phyloP scores from a whole-genome alignment of 2,329 filamentous ascomycete species.

The Claviceps sp. region DNA sequence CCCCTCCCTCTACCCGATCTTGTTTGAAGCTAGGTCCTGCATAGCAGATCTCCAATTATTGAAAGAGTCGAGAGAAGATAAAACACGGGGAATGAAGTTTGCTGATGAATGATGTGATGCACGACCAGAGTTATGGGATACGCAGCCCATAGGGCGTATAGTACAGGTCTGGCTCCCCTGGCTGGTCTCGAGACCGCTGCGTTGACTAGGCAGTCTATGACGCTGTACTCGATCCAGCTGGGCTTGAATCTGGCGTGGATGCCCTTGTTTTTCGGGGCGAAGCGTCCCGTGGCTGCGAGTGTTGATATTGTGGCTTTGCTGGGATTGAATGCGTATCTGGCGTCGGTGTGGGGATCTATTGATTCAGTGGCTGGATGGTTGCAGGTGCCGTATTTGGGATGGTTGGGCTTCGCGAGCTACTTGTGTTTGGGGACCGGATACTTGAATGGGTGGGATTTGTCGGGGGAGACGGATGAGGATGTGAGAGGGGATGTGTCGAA shows the following conservation, averaged over 20 bases:
- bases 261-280: conserved; percentile 78
- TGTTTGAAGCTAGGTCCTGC: no score
- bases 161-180: conserved; percentile 44
- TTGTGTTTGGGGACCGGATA: conserved; percentile 57
- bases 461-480: conserved; percentile 16
- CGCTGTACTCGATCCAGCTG: conserved; percentile 76
- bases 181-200: conserved; percentile 38
- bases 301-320: conserved; percentile 61
- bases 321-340: conserved; percentile 59
- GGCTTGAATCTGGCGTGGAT: conserved; percentile 81
- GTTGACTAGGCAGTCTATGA: conserved; percentile 51
- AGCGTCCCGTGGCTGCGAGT: conserved; percentile 60
- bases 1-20: no score
- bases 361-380: conserved; percentile 61
- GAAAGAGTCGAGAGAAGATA: no score
- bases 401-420: conserved; percentile 82
- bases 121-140: conserved; percentile 61
- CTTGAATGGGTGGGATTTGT: conserved; percentile 55
- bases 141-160: conserved; percentile 66
- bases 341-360: conserved; percentile 62
- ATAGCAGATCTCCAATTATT: no score
- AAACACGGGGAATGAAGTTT: neutral
- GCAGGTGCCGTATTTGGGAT: conserved; percentile 70
- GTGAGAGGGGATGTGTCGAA: neutral
- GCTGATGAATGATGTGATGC: neutral